Base-by-base conservation (phyloP, 169 alveolate species). In the Plasmodium malariae region DNA sequence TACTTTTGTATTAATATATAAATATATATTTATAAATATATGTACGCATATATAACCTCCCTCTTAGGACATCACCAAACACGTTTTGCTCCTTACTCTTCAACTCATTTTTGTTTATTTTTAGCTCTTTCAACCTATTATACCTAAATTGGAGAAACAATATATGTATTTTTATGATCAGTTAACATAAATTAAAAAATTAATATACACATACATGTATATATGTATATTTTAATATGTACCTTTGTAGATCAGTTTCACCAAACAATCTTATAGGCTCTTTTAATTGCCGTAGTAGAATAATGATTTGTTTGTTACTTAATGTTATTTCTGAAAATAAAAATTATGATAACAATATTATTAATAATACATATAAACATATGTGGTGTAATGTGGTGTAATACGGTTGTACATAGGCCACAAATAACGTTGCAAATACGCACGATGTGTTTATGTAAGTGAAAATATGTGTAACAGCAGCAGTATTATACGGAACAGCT, bases 221-320 rank as follows among this genome's bases (percentile, higher is more conserved):
- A 2, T 26, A n/a, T 65, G 4, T 24, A 21, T 68, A 11, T 63
- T 62, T 3, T 62, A 14, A 55, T 21, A 63, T 68, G 34, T 88
- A 94, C 91, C 97, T 85, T 80, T 95, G 62, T 88, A 86, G 62
- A 70, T 94, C 97, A 19, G 95, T 93, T 73, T 96, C 98, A 1
- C 97, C 97, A 93, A 95, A 96, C 45, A 92, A 88, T 17, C 96
- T 92, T 11, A 94, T 88, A 6, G 98, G 97, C 37, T 94, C 94
- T 17, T 94, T 93, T 28, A 93, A 67, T 32, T 88, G 91, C 32
- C 98, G 87, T 5, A 96, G 93, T 30, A 94, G 32, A 34, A 71
- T 76, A 69, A 93, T 68, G 3, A 96, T 94, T 74, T 94, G 90
- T 21, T 59, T 80, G 43, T 80, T 80, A 55, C 85, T 80, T 80